phyloP scores from a whole-genome alignment of 306 rosid species.

The Fragaria nilgerrensis region DNA sequence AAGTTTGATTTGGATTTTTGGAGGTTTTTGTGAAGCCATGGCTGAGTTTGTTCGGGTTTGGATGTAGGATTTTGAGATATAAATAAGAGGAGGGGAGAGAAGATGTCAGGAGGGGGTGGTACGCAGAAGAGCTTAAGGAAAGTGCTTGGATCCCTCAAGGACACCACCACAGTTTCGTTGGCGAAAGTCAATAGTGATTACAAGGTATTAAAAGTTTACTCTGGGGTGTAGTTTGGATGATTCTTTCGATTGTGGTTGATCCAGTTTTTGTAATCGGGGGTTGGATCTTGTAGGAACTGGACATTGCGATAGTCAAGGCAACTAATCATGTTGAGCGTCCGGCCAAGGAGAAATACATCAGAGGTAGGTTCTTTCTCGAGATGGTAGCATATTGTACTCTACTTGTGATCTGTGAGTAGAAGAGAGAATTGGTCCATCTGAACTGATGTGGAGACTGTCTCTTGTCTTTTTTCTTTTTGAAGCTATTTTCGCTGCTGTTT shows the following conservation, averaged over 20 bases:
- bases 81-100: conserved; percentile 35
- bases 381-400: neutral
- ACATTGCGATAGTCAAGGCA: conserved; percentile 88
- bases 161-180: conserved; percentile 92
- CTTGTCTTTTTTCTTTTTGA: conserved; percentile 35
- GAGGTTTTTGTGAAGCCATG: conserved; percentile 4
- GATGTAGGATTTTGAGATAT: conserved; percentile 40
- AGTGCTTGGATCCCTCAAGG: conserved; percentile 97
- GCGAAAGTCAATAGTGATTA: conserved; percentile 99
- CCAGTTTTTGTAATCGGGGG: conserved; percentile 21
- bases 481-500: conserved; percentile 95
- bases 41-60: conserved; percentile 16
- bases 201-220: conserved; percentile 51
- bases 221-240: conserved; percentile 3
- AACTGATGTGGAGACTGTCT: conserved; percentile 22
- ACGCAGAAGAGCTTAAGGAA: conserved; percentile 85
- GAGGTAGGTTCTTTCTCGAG: conserved; percentile 51
- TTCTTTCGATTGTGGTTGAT: conserved; percentile 1
- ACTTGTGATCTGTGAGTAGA: conserved; percentile 14
- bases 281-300: conserved; percentile 71
- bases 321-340: conserved; percentile 96
- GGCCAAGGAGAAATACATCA: conserved; percentile 80
- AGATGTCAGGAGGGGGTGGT: conserved; percentile 85
- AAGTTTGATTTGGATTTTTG: conserved; percentile 11
- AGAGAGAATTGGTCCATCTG: conserved; percentile 19